Evolutionary conservation across 257 asterid species (phyloP).

Genomic region (Penstemon davidsonii): DNA sequence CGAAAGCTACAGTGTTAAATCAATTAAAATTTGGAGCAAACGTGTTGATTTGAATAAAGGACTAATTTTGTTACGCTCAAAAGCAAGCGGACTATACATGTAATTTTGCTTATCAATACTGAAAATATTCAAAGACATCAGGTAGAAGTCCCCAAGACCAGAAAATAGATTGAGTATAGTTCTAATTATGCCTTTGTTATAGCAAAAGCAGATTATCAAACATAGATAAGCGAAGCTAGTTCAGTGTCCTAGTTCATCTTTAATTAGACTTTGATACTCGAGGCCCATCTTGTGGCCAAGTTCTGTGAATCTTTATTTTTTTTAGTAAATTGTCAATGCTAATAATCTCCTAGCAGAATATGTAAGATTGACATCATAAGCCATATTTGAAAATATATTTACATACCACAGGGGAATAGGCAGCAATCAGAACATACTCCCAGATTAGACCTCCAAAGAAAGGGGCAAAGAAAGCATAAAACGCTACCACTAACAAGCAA

Average conservation of each 20-base stretch:
- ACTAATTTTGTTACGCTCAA: too few relatives aligned
- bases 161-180: too few relatives aligned
- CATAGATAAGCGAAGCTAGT: neutral
- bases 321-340: neutral
- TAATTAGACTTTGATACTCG: neutral
- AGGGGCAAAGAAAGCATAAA: conserved; percentile 95
- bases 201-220: too few relatives aligned
- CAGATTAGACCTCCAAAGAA: conserved; percentile 86
- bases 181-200: too few relatives aligned
- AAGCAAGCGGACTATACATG: too few relatives aligned
- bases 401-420: conserved; percentile 93
- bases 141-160: too few relatives aligned
- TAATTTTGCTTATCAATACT: too few relatives aligned
- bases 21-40: too few relatives aligned
- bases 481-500: conserved; percentile 87
- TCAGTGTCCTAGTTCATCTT: neutral
- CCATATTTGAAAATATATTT: conserved; percentile 22
- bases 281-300: conserved; percentile 1
- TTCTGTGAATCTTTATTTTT: neutral
- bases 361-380: conserved; percentile 18
- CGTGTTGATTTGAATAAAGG: too few relatives aligned
- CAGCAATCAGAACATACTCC: conserved; percentile 73
- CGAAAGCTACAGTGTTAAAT: too few relatives aligned
- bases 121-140: too few relatives aligned
- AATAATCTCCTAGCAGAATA: neutral